These are phyloP conservation scores for Trichomonas tenax DNA, from an alignment of 208 protist species.

Conservation along the genomic window DNA sequence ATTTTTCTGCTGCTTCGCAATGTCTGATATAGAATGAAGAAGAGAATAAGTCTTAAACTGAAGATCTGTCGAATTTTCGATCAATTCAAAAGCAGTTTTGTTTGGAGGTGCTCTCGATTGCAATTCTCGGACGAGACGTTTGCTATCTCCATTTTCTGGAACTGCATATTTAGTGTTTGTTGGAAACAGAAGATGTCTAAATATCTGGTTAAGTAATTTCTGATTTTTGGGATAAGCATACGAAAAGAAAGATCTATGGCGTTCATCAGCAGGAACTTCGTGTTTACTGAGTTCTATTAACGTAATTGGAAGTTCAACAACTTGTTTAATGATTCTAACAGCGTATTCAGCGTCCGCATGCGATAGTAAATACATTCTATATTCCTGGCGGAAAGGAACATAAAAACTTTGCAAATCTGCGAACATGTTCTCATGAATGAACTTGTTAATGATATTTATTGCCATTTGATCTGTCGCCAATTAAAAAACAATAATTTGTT, in stretches of 20 bases:
- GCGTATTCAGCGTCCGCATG: not conserved
- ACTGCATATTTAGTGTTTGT: not conserved
- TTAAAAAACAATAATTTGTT: not conserved
- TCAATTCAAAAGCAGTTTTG: not conserved
- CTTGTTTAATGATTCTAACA: not conserved
- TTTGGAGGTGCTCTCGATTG: not conserved
- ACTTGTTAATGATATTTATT: not conserved
- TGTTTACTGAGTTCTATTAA: not conserved
- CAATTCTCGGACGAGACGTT: not conserved
- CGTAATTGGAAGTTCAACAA: not conserved
- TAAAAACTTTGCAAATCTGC: not conserved
- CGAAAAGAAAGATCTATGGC: not conserved
- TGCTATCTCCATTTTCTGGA: not conserved
- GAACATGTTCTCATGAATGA: not conserved
- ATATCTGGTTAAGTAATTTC: not conserved
- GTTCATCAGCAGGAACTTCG: not conserved
- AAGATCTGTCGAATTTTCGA: not conserved
- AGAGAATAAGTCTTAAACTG: not conserved
- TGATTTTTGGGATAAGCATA: not conserved
- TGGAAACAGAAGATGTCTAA: not conserved
- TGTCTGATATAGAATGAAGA: not conserved
- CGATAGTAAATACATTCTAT: not conserved
- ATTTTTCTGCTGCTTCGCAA: not conserved
- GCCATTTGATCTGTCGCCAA: not conserved
- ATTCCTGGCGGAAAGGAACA: not conserved